phyloP scores from a whole-genome alignment of 768 basidiomycete genomes.

The Rhodotorula sphaerocarpa region DNA sequence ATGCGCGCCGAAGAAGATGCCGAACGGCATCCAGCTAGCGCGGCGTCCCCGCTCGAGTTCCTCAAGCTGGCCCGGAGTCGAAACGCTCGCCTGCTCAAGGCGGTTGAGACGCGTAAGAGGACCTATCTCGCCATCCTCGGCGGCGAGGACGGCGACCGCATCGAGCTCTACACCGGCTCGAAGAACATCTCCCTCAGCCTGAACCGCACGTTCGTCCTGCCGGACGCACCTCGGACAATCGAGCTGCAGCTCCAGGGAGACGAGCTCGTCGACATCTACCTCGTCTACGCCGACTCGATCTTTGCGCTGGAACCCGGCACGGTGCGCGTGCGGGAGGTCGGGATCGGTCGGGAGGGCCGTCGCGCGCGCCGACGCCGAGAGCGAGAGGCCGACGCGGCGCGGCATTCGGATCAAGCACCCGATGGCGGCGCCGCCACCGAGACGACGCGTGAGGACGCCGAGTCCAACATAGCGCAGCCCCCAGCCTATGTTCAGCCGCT shows the following conservation, averaged over 20 bases:
- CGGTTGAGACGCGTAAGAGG: slow-evolving; percentile 81
- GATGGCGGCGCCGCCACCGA: too few relatives aligned
- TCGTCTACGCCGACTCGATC: slow-evolving; percentile 83
- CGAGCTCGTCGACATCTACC: slow-evolving; percentile 75
- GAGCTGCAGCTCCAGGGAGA: slow-evolving; percentile 86
- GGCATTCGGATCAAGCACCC: too few relatives aligned
- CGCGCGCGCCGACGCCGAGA: slow-evolving; percentile 71
- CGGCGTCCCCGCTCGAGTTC: slow-evolving; percentile 68
- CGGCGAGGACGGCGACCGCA: slow-evolving; percentile 84
- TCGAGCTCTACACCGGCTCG: slow-evolving; percentile 68
- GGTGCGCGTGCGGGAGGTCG: slow-evolving; percentile 84
- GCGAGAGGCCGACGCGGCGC: slow-evolving; percentile 65
- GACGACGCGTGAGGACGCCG: too few relatives aligned
- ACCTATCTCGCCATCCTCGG: slow-evolving; percentile 93
- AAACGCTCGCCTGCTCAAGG: slow-evolving; percentile 69
- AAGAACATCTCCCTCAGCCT: slow-evolving; percentile 66
- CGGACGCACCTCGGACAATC: slow-evolving; percentile 77
- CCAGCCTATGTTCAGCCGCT: not conserved
- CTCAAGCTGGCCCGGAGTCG: slow-evolving; percentile 88
- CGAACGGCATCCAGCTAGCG: too few relatives aligned
- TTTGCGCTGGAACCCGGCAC: slow-evolving; percentile 89
- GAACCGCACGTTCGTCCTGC: slow-evolving; percentile 85
- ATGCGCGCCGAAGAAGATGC: too few relatives aligned
- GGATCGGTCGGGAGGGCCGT: slow-evolving; percentile 79
- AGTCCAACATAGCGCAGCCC: not conserved